Conservation (phyloP, 768 basidiomycete species). For the Neoboletus subvelutipes region DNA sequence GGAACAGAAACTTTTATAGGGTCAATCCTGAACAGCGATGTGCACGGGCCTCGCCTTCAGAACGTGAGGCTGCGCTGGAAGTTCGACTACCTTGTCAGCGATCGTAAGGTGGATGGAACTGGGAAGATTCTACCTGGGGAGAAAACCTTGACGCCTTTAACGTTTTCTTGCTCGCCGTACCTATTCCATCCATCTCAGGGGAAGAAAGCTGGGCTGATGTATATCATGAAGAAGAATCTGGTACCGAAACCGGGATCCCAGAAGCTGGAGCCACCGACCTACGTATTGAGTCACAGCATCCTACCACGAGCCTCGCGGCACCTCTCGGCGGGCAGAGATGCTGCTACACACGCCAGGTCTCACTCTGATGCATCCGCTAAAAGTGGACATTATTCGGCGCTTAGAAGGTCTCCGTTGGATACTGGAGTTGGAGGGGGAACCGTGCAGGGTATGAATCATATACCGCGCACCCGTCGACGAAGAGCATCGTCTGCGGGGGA, state of each 20-base stretch:
- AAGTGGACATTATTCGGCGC: conserved; percentile 10
- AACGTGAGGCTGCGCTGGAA: conserved; percentile 62
- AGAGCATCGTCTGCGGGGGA: conserved; percentile 52
- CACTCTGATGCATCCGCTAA: conserved; percentile 24
- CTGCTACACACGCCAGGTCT: conserved; percentile 19
- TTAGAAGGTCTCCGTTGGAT: conserved; percentile 13
- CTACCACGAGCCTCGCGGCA: conserved; percentile 1
- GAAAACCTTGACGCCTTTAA: conserved; percentile 68
- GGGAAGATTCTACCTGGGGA: conserved; percentile 59
- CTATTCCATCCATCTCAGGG: conserved; percentile 60
- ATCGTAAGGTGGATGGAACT: conserved; percentile 46
- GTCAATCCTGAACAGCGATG: conserved; percentile 19
- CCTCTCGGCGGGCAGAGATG: conserved; percentile 2
- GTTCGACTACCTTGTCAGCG: conserved; percentile 76
- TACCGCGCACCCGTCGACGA: conserved; percentile 33
- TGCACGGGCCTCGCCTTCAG: conserved; percentile 19
- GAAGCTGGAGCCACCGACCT: conserved; percentile 49
- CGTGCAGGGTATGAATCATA: conserved; percentile 4
- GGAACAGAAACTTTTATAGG: conserved; percentile 53
- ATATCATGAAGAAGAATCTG: conserved; percentile 69
- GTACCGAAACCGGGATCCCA: conserved; percentile 63
- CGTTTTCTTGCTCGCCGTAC: conserved; percentile 72
- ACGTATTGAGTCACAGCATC: conserved; percentile 7
- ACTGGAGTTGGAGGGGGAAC: not conserved
- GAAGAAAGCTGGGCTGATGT: conserved; percentile 65